Conservation (phyloP, 176 grass and related monocot genomes). For the Juncus inflexus region DNA sequence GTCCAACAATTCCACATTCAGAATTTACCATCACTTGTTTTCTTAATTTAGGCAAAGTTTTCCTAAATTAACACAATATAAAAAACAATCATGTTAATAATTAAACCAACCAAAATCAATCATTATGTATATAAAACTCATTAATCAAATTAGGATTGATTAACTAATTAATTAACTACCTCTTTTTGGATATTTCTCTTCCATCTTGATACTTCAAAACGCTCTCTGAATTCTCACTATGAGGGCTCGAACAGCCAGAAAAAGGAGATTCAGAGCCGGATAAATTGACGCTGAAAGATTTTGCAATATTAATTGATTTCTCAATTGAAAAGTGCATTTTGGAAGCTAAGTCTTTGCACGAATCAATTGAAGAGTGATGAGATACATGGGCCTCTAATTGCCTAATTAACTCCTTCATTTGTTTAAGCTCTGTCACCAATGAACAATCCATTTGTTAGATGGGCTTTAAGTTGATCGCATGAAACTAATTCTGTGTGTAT, state of each 20-base stretch:
- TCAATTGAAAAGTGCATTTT: slow-evolving; percentile 42
- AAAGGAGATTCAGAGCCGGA: slow-evolving; percentile 33
- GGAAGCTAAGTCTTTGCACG: slow-evolving; percentile 43
- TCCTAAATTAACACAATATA: slow-evolving; percentile 31
- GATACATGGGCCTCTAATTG: slow-evolving; percentile 49
- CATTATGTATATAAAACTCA: too few species aligned
- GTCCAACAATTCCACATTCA: slow-evolving; percentile 27
- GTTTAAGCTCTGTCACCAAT: slow-evolving; percentile 53
- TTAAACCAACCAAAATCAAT: not conserved
- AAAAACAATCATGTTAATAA: not conserved
- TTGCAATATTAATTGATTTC: slow-evolving; percentile 48
- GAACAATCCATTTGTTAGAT: slow-evolving; percentile 24
- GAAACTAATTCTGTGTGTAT: slow-evolving; percentile 6
- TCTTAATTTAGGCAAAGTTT: slow-evolving; percentile 34
- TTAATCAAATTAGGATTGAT: not conserved
- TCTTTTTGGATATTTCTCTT: slow-evolving; percentile 60
- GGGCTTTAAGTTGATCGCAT: not conserved
- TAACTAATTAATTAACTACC: slow-evolving; percentile 23
- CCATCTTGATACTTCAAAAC: slow-evolving; percentile 20
- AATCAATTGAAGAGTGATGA: slow-evolving; percentile 10
- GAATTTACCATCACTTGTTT: slow-evolving; percentile 44
- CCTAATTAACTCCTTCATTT: slow-evolving; percentile 42
- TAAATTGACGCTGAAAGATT: not conserved
- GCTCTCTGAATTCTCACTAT: slow-evolving; percentile 47
- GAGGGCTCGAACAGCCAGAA: slow-evolving; percentile 44